These are phyloP conservation scores for Tubosaeta sp. DNA, from an alignment of 768 basidiomycete genomes.

Conservation along the genomic window DNA sequence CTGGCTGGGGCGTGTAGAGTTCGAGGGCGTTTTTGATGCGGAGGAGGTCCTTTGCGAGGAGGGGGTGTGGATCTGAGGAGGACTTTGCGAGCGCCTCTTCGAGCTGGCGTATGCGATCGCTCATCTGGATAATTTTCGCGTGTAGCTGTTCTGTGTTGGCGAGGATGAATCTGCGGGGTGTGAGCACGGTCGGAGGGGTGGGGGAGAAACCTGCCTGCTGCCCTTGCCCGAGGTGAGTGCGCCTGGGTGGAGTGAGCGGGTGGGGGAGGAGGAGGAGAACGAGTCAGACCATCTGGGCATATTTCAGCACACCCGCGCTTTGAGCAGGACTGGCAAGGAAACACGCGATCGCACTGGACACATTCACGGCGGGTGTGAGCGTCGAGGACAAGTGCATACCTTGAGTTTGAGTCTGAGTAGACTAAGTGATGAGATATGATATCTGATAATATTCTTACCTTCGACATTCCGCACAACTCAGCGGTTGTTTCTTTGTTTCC, in stretches of 20 bases:
- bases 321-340: constrained; percentile 64
- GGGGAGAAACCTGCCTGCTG: constrained; percentile 44
- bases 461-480: constrained; percentile 63
- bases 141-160: constrained; percentile 66
- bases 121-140: constrained; percentile 56
- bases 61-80: constrained; percentile 46
- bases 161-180: constrained; percentile 51
- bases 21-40: constrained; percentile 67
- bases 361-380: too few relatives aligned
- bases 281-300: constrained; percentile 49
- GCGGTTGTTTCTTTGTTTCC: constrained; percentile 38
- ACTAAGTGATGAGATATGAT: neutral
- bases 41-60: constrained; percentile 54
- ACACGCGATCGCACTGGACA: constrained; percentile 56
- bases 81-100: constrained; percentile 52
- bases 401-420: constrained; percentile 47
- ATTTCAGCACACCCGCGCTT: constrained; percentile 63
- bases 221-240: constrained; percentile 60
- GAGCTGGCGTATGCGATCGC: constrained; percentile 59
- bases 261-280: neutral
- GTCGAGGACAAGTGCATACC: constrained; percentile 28
- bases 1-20: constrained; percentile 40
- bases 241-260: constrained; percentile 32
- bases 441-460: constrained; percentile 35
- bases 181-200: constrained; percentile 2